phyloP scores from a whole-genome alignment of 495 filamentous ascomycete genomes.

The Astrothelium subdiscretum region DNA sequence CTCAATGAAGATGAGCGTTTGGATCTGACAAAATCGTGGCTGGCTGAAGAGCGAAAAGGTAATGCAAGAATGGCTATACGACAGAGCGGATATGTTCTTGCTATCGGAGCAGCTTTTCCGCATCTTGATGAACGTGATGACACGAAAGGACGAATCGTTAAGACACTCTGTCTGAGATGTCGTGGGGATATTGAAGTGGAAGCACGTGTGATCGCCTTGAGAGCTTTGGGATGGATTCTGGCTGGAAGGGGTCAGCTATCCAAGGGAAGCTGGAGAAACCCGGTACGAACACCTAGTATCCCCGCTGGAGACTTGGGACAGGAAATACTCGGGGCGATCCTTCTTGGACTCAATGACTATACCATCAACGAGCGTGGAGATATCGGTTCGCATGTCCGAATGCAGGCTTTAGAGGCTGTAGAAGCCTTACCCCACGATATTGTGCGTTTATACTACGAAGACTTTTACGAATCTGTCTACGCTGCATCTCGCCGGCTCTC shows the following conservation, averaged over 20 bases:
- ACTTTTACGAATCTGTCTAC: neutral
- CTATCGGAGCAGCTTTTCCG: neutral
- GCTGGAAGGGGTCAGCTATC: constrained; percentile 6
- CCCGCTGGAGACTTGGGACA: constrained; percentile 2
- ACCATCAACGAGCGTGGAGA: constrained; percentile 79
- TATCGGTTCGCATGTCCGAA: constrained; percentile 68
- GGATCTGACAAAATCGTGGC: neutral
- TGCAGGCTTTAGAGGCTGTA: constrained; percentile 62
- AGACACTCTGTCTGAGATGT: constrained; percentile 15
- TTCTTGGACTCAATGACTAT: constrained; percentile 61
- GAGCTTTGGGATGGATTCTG: constrained; percentile 1
- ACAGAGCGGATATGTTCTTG: neutral
- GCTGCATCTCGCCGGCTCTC: constrained; percentile 44
- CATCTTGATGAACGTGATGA: neutral
- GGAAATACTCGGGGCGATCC: constrained; percentile 18
- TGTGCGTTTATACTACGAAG: constrained; percentile 11
- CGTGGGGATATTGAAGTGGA: constrained; percentile 14
- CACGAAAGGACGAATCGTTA: constrained; percentile 7
- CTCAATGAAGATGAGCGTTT: neutral
- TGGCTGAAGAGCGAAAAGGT: neutral
- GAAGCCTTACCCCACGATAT: neutral
- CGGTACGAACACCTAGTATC: neutral
- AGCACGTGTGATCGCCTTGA: constrained; percentile 14
- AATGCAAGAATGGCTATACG: neutral
- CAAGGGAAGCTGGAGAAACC: neutral